A percentile compares a stretch with the other conserved stretches of the same genome.
These are phyloP conservation scores for Tubosaeta sp. DNA, from an alignment of 768 basidiomycete species.

Conservation along the genomic window DNA sequence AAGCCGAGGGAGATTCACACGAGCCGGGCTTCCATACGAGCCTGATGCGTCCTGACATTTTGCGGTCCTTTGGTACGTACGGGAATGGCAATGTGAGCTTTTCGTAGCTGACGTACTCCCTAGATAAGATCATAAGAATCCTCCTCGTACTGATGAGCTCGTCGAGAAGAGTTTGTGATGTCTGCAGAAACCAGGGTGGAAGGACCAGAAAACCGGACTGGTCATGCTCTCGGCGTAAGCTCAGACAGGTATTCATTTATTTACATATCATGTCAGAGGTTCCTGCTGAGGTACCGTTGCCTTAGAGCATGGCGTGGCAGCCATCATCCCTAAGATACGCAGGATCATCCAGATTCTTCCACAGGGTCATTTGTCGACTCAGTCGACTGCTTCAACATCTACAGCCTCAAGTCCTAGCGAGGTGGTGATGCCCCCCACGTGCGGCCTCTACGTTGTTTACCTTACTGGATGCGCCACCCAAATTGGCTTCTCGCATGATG, in stretches of 20 bases:
- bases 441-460: too few species aligned
- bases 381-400: too few species aligned
- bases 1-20: too few species aligned
- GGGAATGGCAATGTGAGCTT: neutral
- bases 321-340: neutral
- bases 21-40: conserved; percentile 6
- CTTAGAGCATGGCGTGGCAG: conserved; percentile 2
- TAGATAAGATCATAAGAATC: conserved; percentile 1
- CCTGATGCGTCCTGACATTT: conserved; percentile 21
- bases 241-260: conserved; percentile 1
- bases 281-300: neutral
- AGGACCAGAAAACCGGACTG: conserved; percentile 3
- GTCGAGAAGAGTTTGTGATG: neutral
- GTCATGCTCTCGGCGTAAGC: conserved; percentile 5
- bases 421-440: too few species aligned
- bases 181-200: neutral
- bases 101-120: neutral
- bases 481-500: too few species aligned
- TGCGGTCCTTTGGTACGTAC: conserved; percentile 13
- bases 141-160: neutral
- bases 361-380: neutral
- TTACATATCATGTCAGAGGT: neutral
- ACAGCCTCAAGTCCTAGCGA: too few species aligned
- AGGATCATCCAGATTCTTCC: conserved; percentile 4
- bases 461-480: too few species aligned